Base-by-base conservation (phyloP, 192 early-diverging fungal species). In the Haplosporangium gracile region DNA sequence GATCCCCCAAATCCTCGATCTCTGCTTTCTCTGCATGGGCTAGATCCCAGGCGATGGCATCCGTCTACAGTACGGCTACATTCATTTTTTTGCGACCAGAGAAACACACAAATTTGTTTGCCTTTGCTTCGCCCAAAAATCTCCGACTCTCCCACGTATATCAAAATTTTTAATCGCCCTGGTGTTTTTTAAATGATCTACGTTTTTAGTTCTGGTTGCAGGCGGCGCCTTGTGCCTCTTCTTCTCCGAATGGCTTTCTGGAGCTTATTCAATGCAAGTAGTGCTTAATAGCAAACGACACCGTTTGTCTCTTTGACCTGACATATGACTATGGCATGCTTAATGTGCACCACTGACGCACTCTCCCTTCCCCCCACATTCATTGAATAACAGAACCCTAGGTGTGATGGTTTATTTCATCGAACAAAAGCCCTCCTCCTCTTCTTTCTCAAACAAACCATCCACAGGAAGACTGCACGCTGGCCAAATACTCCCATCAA, bases 21-120 rank as follows among this genome's bases (percentile, higher is more conserved):
- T 71, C 77, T 18, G 82, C 78, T 1, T 80, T 57, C 70, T n/a
- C 75, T 11, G 83, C 83, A 43, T 85, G 83, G 83, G 78, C 74
- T 40, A 69, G 79, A 36, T 60, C 84, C 5, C 84, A 86, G 51
- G 84, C 84, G 6, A 72, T 43, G 36, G 79, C 79, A 55, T 73
- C 84, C 9, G 70, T 68, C 3, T 78, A 70, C 65, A 69, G 84
- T 86, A 86, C 38, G 60, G 60, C 4, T 1, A 36, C 43, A 51
- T 51, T 22, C 18, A 18, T 51, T 51, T 51, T 51, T 16, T 16
- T 51, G 5, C 18, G n/a, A n/a, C 49, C 20, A 20, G 29, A 47
- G 4, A 34, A 16, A 6, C 16, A 73, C 49, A 47, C n/a, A 74
- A 51, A 8, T n/a, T 63, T 81, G 15, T 7, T 68, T 49, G 24